Conservation (phyloP, 2,329 filamentous ascomycete genomes). For the Pleoardoris graminearum region DNA sequence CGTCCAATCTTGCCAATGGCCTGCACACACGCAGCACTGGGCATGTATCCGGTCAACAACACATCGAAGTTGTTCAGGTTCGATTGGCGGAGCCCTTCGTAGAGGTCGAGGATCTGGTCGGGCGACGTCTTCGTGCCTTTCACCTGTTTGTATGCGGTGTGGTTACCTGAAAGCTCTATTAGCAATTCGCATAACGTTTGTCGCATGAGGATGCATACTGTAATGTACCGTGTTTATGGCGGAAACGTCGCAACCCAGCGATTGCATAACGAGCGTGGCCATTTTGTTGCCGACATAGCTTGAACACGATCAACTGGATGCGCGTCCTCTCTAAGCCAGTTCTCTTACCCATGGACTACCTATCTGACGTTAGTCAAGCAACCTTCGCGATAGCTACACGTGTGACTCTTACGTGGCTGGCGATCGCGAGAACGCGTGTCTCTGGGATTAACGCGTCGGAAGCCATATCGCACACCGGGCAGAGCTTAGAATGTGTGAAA, state of each 20-base stretch:
- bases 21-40: conserved; percentile 80
- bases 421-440: conserved; percentile 78
- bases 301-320: conserved; percentile 28
- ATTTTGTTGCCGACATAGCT: conserved; percentile 99
- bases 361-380: conserved; percentile 45
- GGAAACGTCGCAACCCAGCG: conserved; percentile 88
- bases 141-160: conserved; percentile 88
- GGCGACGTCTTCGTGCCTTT: conserved; percentile 82
- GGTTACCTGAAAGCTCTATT: conserved; percentile 69
- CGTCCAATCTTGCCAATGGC: conserved; percentile 82
- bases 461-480: conserved; percentile 24
- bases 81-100: conserved; percentile 79
- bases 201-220: conserved; percentile 62
- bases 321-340: background rate
- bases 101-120: conserved; percentile 80
- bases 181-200: no score
- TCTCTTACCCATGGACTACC: conserved; percentile 74
- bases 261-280: conserved; percentile 91
- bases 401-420: conserved; percentile 80
- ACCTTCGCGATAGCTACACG: conserved; percentile 9
- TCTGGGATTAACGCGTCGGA: conserved; percentile 57
- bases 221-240: conserved; percentile 97
- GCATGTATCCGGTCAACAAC: conserved; percentile 92
- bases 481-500: conserved; percentile 1
- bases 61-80: conserved; percentile 89